These are phyloP conservation scores for Phialophora chinensis DNA, from an alignment of 2,329 filamentous ascomycete genomes.

Conservation along the genomic window DNA sequence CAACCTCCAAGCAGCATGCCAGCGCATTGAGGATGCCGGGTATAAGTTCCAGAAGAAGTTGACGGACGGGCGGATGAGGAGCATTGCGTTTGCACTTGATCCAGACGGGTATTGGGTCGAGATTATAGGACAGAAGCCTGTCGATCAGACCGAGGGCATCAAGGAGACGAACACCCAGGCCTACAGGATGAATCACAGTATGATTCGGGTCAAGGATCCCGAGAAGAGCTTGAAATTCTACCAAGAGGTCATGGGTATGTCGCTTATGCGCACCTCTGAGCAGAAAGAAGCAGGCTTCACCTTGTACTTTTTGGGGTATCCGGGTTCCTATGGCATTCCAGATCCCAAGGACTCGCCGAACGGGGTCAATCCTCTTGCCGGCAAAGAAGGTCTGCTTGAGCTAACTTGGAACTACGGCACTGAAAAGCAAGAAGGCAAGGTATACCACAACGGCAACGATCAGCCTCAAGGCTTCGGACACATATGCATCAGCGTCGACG, in stretches of 20 bases:
- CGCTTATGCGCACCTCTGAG: slow-evolving; percentile 74
- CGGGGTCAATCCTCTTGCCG: slow-evolving; percentile 64
- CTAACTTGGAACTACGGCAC: slow-evolving; percentile 80
- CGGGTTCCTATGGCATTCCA: slow-evolving; percentile 60
- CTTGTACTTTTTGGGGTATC: slow-evolving; percentile 90
- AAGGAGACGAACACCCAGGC: slow-evolving; percentile 73
- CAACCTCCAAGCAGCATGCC: slow-evolving; percentile 86
- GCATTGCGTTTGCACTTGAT: slow-evolving; percentile 89
- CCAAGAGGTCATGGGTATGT: slow-evolving; percentile 88
- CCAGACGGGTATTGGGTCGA: slow-evolving; percentile 79
- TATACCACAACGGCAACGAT: slow-evolving; percentile 93
- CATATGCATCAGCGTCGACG: slow-evolving; percentile 85
- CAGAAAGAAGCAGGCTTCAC: slow-evolving; percentile 77
- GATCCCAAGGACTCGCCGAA: slow-evolving; percentile 58
- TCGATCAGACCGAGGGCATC: slow-evolving; percentile 74
- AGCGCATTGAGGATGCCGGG: slow-evolving; percentile 85
- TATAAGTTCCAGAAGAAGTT: slow-evolving; percentile 97
- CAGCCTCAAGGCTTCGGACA: slow-evolving; percentile 94
- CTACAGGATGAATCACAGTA: slow-evolving; percentile 73
- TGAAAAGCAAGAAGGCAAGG: slow-evolving; percentile 77
- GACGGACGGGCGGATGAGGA: slow-evolving; percentile 81
- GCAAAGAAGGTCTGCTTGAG: slow-evolving; percentile 84
- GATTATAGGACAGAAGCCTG: slow-evolving; percentile 66
- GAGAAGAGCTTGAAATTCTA: slow-evolving; percentile 79
- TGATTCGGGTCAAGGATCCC: slow-evolving; percentile 89